Evolutionary conservation across 176 grass and related monocot genomes (phyloP).

Genomic region (Alopecurus myosuroides): DNA sequence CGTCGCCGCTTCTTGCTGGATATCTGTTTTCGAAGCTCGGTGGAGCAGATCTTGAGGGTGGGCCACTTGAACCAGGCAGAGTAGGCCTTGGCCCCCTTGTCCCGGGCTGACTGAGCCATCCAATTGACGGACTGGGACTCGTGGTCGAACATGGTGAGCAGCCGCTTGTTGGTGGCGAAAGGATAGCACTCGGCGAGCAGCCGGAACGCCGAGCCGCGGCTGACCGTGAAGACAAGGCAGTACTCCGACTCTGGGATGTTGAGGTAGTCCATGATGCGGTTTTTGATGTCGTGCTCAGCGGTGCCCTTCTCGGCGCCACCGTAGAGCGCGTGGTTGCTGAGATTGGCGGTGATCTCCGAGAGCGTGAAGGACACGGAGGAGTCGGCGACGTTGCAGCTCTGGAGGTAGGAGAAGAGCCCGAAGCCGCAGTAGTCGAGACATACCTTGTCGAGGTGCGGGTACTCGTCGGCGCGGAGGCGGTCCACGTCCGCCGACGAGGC

Average conservation of each 20-base stretch:
- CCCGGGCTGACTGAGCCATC: constrained; percentile 74
- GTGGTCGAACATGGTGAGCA: constrained; percentile 98
- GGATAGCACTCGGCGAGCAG: constrained; percentile 92
- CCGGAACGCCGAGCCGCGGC: constrained; percentile 91
- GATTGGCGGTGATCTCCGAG: constrained; percentile 82
- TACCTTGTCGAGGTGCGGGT: constrained; percentile 78
- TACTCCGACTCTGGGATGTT: constrained; percentile 98
- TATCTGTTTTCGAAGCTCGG: constrained; percentile 82
- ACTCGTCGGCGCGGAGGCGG: constrained; percentile 75
- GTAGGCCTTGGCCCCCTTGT: constrained; percentile 89
- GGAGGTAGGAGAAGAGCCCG: constrained; percentile 90
- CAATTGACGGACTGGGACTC: constrained; percentile 97
- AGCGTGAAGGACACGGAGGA: constrained; percentile 79
- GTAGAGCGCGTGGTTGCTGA: constrained; percentile 94
- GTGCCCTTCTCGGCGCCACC: constrained; percentile 78
- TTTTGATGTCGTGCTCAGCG: constrained; percentile 68
- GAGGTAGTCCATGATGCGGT: constrained; percentile 93
- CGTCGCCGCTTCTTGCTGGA: constrained; percentile 75
- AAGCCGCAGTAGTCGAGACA: constrained; percentile 99
- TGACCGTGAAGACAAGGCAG: constrained; percentile 87
- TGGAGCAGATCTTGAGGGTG: constrained; percentile 78
- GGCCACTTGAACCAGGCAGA: constrained; percentile 89
- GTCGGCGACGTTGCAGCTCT: constrained; percentile 65
- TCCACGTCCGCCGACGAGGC: constrained; percentile 63
- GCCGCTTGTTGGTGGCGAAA: constrained; percentile 84